Base-by-base conservation (phyloP, 176 grass and related monocot genomes). In the Eragrostis nindensis region DNA sequence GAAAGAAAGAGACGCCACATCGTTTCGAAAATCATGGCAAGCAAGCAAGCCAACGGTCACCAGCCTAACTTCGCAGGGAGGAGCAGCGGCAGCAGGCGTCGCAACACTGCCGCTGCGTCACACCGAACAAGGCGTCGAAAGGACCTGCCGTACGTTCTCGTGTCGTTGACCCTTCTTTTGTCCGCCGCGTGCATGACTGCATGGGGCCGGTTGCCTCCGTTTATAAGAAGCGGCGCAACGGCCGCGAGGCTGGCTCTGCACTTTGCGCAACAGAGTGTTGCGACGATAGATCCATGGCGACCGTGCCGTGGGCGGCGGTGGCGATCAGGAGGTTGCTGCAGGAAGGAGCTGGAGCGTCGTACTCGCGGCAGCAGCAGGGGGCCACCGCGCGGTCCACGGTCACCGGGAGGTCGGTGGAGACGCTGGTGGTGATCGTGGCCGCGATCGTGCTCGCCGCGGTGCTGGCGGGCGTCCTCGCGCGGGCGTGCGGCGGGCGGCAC, bases 361-460 rank as follows among this genome's bases (percentile, higher is more conserved):
- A 78, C 83, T 50, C 39, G 86, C 80, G 8, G 74, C 56, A 45
- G 59, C 54, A 1, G 2, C 48, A 66, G 12, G 38, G 1, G 11
- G 76, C 69, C 2, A 25, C 56, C 5, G 30, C 46, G 77, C 70
- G 80, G 59, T 81, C 90, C 38, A 14, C 41, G 8, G 0, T 30
- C 26, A 87, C 88, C 26, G 74, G 59, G 46, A 78, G 86, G 74
- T 89, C 88, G 19, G 69, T 97, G 21, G 83, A 97, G 88, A 93
- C 94, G 69, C 74, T 97, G 80, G 91, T 97, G 61, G 94, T 97
- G 88, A 89, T 97, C 78, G 19, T 97, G 39, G 91, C 94, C 16
- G 90, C 80, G 18, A 97, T 97, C 77, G 82, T 79, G 77, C 90
- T 94, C 60, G 82, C 84, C 48, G 91, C 84, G 68, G 90, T 86